phyloP scores from a whole-genome alignment of 1,284 basidiomycete genomes.

The Fomitiporia mediterranea region DNA sequence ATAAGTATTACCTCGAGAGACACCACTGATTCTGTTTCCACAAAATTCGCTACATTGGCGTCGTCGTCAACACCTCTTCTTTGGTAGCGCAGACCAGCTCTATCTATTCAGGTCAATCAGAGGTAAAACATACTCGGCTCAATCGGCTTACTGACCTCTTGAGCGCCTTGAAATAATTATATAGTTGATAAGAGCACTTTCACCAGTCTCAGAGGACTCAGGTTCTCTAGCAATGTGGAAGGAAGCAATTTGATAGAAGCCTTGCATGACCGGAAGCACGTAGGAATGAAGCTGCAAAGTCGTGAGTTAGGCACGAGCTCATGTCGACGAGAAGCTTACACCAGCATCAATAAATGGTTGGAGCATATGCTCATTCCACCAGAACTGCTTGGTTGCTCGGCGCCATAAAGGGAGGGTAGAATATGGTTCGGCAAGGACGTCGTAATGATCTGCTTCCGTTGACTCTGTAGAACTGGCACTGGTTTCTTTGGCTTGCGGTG shows the following conservation, averaged over 20 bases:
- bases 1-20: constrained; percentile 58
- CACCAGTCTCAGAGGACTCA: constrained; percentile 40
- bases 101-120: constrained; percentile 37
- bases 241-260: constrained; percentile 70
- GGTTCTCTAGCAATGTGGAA: constrained; percentile 61
- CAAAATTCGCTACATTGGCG: constrained; percentile 84
- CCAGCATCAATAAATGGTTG: constrained; percentile 74
- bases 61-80: constrained; percentile 89
- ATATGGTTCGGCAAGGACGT: constrained; percentile 63
- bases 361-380: constrained; percentile 85
- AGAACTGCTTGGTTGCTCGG: constrained; percentile 77
- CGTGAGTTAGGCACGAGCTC: neutral
- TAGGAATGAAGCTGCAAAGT: constrained; percentile 65
- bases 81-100: constrained; percentile 95
- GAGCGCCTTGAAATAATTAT: constrained; percentile 82
- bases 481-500: constrained; percentile 21
- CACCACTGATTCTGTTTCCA: constrained; percentile 90
- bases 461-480: constrained; percentile 2
- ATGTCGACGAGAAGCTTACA: constrained; percentile 34
- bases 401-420: constrained; percentile 77
- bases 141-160: constrained; percentile 32
- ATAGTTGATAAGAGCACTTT: constrained; percentile 51
- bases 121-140: neutral
- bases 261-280: constrained; percentile 86
- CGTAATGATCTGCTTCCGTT: constrained; percentile 38